Evolutionary conservation across 2,329 filamentous ascomycete species (phyloP), one percentile per base, ranked within the genome.

Genomic region (Zymoseptoria pseudotritici): DNA sequence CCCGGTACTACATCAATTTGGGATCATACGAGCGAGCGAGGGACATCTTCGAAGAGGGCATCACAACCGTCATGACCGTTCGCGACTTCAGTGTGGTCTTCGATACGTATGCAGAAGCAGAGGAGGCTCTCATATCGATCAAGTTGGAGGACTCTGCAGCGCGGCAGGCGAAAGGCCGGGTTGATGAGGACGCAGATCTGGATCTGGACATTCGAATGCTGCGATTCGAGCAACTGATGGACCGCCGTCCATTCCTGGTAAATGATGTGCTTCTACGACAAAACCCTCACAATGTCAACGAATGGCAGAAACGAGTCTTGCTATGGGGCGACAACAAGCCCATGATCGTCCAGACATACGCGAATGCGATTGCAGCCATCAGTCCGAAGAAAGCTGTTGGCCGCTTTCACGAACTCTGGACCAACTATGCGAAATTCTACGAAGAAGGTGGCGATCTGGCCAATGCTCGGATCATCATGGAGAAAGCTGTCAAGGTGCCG

Each of bases 41-140:
- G 65, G 94, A 99, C 73, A 82, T 95, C 3, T 97, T 96, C 66
- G 94, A 99, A 75, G 92, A 97, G 75, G 95, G 90, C 52, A 90
- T 97, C 66, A 96, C 91, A 10, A 97, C 93, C 1, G 95, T 97
- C 64, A 97, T 97, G 93, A 99, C 94, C 2, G 92, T 99, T 52
- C 87, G 94, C 58, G 94, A 99, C 76, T 99, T 99, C 71, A 95
- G 92, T 0, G 84, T 97, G 58, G 88, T 97, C 53, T 99, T 99
- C 69, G 94, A 99, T 74, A 89, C 92, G 0, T 99, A 97, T 71
- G 87, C 90, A 31, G 94, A 99, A 75, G 97, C 97, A 63, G 94
- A 99, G 74, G 95, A 99, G 76, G 93, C 92, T 0, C 88, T 97
- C 66, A 96, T 97, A 65, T 88, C 90, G 13, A 87, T 87, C 54